These are phyloP conservation scores for Apiotrichum gracile DNA, from an alignment of 1,284 basidiomycete species.

Conservation along the genomic window DNA sequence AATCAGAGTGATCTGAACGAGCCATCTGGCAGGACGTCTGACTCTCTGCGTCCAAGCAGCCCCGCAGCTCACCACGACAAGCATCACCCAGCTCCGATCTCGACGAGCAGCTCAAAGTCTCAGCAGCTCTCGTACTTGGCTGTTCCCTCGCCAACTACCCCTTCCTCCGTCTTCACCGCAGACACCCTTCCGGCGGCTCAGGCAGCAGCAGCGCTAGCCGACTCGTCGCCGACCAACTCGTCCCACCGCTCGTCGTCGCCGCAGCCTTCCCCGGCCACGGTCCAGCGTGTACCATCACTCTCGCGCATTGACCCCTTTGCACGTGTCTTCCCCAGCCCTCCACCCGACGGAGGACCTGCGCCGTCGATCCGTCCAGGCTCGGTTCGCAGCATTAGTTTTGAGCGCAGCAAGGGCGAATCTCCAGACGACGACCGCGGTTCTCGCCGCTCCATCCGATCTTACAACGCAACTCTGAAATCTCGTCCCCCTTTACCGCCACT, in stretches of 20 bases:
- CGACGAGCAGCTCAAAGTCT: neutral
- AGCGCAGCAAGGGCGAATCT: neutral
- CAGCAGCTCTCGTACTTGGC: neutral
- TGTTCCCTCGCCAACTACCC: neutral
- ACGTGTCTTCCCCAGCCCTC: constrained; percentile 5
- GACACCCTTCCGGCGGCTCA: neutral
- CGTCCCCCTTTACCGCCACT: neutral
- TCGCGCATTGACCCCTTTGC: neutral
- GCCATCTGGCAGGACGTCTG: too few relatives aligned
- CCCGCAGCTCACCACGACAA: too few relatives aligned
- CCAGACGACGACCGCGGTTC: constrained; percentile 11
- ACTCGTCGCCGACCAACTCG: neutral
- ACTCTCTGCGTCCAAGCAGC: too few relatives aligned
- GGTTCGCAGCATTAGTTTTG: constrained; percentile 7
- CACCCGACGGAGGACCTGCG: neutral
- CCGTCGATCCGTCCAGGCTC: constrained; percentile 16
- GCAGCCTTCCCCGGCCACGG: too few relatives aligned
- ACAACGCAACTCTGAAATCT: neutral
- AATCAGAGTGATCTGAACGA: too few relatives aligned
- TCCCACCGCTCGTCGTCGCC: neutral
- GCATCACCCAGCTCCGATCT: neutral
- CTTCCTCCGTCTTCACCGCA: neutral
- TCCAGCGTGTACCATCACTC: neutral
- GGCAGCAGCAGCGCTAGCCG: neutral
- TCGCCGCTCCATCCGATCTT: constrained; percentile 10